These are phyloP conservation scores for Dictyostelium firmibasis DNA, from an alignment of 78 protist genomes.

Conservation along the genomic window DNA sequence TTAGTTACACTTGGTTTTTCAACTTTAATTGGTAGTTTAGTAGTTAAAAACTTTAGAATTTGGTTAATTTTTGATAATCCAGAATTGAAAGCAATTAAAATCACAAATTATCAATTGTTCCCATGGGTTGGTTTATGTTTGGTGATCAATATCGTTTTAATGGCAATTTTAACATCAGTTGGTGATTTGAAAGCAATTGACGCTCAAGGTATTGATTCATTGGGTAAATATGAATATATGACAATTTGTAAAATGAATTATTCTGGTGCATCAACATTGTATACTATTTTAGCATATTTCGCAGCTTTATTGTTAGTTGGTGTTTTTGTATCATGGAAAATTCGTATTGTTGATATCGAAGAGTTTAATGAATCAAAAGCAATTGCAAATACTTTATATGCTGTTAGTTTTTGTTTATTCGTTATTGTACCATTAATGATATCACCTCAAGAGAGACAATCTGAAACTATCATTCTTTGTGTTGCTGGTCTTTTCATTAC, in stretches of 20 bases:
- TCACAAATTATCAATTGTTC: constrained; percentile 52
- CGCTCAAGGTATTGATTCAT: background rate
- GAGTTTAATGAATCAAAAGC: constrained; percentile 57
- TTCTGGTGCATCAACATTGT: background rate
- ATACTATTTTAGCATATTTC: background rate
- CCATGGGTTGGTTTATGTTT: constrained; percentile 39
- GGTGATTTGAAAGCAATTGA: background rate
- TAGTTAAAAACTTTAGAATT: constrained; percentile 60
- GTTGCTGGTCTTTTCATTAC: constrained; percentile 33
- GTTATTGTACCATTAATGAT: constrained; percentile 14
- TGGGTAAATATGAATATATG: constrained; percentile 30
- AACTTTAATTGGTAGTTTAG: constrained; percentile 28
- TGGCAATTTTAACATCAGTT: constrained; percentile 5
- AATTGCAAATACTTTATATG: constrained; percentile 30
- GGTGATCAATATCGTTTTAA: background rate
- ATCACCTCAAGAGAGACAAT: constrained; percentile 15
- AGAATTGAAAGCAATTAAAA: constrained; percentile 41
- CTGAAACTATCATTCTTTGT: constrained; percentile 23
- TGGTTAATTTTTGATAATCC: constrained; percentile 69
- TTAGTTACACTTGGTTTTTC: constrained; percentile 53
- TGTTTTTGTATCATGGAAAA: constrained; percentile 69
- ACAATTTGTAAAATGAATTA: constrained; percentile 4
- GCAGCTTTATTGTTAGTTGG: constrained; percentile 24
- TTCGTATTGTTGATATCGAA: constrained; percentile 58
- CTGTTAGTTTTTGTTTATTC: constrained; percentile 2